Base-by-base conservation (phyloP, 169 alveolate genomes). In the Plasmodium chabaudi region DNA sequence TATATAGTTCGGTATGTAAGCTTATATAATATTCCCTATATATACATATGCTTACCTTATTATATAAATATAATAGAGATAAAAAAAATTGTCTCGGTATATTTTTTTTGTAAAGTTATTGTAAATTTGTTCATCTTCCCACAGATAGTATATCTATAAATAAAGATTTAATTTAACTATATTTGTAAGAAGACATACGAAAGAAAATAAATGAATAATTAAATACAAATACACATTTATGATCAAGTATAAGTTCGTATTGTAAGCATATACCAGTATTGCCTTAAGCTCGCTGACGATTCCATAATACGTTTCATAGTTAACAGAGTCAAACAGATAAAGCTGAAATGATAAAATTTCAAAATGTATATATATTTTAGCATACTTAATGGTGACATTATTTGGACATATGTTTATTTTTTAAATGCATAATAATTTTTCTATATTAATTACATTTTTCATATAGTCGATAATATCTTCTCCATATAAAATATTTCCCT, bases 111-210 rank as follows among this genome's bases (percentile, higher is more conserved):
- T 86, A 70, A 69, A 86, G 27, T 70, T 86, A 68, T 86, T 69
- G 44, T 59, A 86, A 44, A 86, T 86, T 27, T 86, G 42, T 15
- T 86, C 87, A 86, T 86, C 72, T 39, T 19, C 87, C 91, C 91
- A 86, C 5, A 86, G 55, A 59, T 57, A 86, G 63, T 86, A 86
- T 63, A 51, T 46, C 91, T 86, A 55, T 19, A 53, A 56, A 69
- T 5, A 61, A 64, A 44, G 25, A 39, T 21, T 74, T 47, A 39
- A 15, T 17, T 25, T 21, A 34, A 34, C 6, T 19, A 23, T 60
- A 34, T 25, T 39, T 21, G 49, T 25, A 19, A 71, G 51, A 17
- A 56, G 74, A 13, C 12, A 17, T 21, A 21, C 25, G 25, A 21
- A 21, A 21, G 25, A 21, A 21, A 21, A 21, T 21, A 21, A 21